Evolutionary conservation across 768 basidiomycete genomes (phyloP).

Genomic region (Rhizopogon rudus): DNA sequence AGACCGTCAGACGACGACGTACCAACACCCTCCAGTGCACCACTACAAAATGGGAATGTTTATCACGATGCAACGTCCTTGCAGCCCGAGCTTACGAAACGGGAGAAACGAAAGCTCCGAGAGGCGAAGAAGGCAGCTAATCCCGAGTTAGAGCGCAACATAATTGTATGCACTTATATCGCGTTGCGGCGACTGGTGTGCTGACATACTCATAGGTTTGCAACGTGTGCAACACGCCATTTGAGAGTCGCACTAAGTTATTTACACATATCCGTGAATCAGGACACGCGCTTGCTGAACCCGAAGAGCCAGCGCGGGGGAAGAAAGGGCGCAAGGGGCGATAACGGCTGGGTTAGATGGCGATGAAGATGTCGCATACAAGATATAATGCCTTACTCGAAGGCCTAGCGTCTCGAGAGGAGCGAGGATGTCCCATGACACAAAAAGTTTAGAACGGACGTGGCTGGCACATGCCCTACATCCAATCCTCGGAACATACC

Average conservation of each 20-base stretch:
- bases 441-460: slow-evolving; percentile 9
- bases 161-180: slow-evolving; percentile 7
- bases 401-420: background rate
- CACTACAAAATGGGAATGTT: background rate
- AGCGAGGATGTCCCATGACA: background rate
- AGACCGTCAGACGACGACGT: background rate
- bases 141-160: background rate
- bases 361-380: background rate
- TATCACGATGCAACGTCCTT: slow-evolving; percentile 1
- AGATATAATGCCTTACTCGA: background rate
- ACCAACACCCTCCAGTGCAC: background rate
- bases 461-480: background rate
- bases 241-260: slow-evolving; percentile 66
- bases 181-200: slow-evolving; percentile 1
- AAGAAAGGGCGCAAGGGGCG: slow-evolving; percentile 29
- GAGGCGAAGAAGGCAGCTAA: slow-evolving; percentile 61
- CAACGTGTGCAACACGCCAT: slow-evolving; percentile 61
- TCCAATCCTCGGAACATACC: too few relatives aligned
- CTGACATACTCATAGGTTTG: slow-evolving; percentile 37
- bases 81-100: slow-evolving; percentile 53
- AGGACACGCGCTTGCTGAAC: slow-evolving; percentile 59
- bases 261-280: slow-evolving; percentile 68
- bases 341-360: background rate
- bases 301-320: slow-evolving; percentile 20
- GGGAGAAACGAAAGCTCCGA: slow-evolving; percentile 72